A percentile compares a stretch with the other conserved stretches of the same genome.
phyloP scores from a whole-genome alignment of 352 stramenopile species.

The Pilasporangium apinafurcum region DNA sequence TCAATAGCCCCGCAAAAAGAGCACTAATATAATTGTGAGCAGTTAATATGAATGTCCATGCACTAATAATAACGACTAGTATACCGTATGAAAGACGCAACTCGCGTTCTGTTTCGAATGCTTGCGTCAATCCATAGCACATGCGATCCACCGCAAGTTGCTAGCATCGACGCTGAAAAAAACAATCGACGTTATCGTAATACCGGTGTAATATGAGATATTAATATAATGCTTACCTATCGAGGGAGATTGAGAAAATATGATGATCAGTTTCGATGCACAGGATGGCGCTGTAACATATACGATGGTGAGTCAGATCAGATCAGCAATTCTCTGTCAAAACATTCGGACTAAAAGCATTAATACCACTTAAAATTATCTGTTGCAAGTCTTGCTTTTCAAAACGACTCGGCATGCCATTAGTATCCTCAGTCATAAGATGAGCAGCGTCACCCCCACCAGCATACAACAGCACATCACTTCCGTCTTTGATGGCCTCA shows the following conservation, averaged over 20 bases:
- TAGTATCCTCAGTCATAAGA: slow-evolving; percentile 22
- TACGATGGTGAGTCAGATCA: no score
- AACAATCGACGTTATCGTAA: no score
- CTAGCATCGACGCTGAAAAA: slow-evolving; percentile 39
- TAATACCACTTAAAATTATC: slow-evolving; percentile 21
- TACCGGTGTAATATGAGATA: no score
- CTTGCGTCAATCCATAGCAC: slow-evolving; percentile 53
- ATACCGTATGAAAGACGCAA: slow-evolving; percentile 47
- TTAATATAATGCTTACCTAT: slow-evolving; percentile 14
- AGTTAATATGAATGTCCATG: not conserved
- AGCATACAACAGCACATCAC: slow-evolving; percentile 34
- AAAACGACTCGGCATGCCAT: slow-evolving; percentile 21
- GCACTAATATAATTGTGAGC: slow-evolving; percentile 20
- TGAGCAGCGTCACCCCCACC: slow-evolving; percentile 24
- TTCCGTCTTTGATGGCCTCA: slow-evolving; percentile 17
- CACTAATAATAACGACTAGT: not conserved
- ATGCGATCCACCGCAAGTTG: slow-evolving; percentile 30
- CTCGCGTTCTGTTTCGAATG: slow-evolving; percentile 23
- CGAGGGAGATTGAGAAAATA: slow-evolving; percentile 19
- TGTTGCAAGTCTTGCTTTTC: slow-evolving; percentile 19
- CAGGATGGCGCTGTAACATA: slow-evolving; percentile 1
- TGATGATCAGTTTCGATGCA: slow-evolving; percentile 22
- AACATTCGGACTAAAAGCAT: not conserved
- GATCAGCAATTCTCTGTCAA: no score
- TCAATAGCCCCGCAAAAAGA: slow-evolving; percentile 39